Base-by-base conservation (phyloP, 108 stramenopile genomes). In the Nitzschia sp. region DNA sequence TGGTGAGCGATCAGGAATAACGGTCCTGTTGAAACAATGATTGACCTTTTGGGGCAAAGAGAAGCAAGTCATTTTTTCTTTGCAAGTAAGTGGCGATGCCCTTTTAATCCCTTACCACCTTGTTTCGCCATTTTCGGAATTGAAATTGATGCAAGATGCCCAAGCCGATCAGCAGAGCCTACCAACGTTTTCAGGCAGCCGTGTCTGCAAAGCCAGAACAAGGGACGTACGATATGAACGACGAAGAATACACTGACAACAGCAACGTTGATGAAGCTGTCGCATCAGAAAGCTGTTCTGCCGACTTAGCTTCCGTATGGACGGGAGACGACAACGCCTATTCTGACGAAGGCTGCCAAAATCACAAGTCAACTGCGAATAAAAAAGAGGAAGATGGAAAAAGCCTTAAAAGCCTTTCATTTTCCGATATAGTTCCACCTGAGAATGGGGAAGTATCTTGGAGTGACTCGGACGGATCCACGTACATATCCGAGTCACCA, bases 381-480 rank as follows among this genome's bases (percentile, higher is more conserved):
- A 33, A 28, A 33, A 1, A 32, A 1, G 33, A 29, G 21, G 4
- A 32, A 15, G 31, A 32, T 8, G 31, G 34, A 3, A 32, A 59
- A n/a, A 24, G 51, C n/a, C 8, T 32, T 32, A 32, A 30, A 28
- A 59, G 58, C 34, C 58, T 59, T 1, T 28, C 27, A 29, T 19
- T 59, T 21, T 59, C 58, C 17, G 3, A 29, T 11, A 59, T 8
- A 11, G 29, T 33, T 2, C 34, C 58, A 1, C 18, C 25, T 13
- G 31, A 32, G n/a, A 59, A 59, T 34, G 17, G 58, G 11, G 58
- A 30, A 30, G 61, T 55, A 1, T 67, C 66, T 2, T 67, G 54
- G 53, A 67, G 66, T 26, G 66, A 67, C 27, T 56, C 66, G 23
- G 54, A 55, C 15, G 66, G 66, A 38, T 67, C 66, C 17, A 67